A percentile compares a stretch with the other conserved stretches of the same genome.
These are phyloP conservation scores for Cryptosporidium canis DNA, from an alignment of 169 alveolate genomes.

Conservation along the genomic window DNA sequence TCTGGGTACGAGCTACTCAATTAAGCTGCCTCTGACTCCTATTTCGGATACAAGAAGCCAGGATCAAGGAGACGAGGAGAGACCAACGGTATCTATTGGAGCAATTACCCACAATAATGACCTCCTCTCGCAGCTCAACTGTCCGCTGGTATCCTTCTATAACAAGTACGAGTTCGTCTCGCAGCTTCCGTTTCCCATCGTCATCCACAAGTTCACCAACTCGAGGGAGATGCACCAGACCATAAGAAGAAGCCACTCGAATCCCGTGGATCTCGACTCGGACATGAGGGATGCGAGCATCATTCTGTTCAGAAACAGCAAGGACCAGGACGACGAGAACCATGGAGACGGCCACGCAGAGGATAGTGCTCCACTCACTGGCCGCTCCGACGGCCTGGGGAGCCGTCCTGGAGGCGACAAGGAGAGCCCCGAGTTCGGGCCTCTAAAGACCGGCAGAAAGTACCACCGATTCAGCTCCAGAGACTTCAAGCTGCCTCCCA, in stretches of 20 bases:
- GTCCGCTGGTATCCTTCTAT: conserved; percentile 57
- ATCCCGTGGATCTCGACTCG: conserved; percentile 22
- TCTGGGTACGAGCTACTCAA: conserved; percentile 7
- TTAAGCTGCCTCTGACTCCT: conserved; percentile 50
- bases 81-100: conserved; percentile 33
- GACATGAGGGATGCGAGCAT: conserved; percentile 36
- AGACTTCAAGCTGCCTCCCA: conserved; percentile 60
- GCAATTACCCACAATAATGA: conserved; percentile 41
- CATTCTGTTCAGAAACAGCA: background rate
- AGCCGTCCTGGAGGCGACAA: background rate
- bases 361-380: too few species aligned
- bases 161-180: conserved; percentile 51
- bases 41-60: background rate
- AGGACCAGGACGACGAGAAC: background rate
- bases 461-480: background rate
- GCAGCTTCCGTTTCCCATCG: conserved; percentile 60
- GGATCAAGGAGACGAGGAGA: background rate
- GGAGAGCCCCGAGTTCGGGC: background rate
- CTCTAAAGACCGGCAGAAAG: background rate
- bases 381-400: too few species aligned
- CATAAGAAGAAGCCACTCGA: background rate
- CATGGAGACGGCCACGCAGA: background rate
- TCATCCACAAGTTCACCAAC: conserved; percentile 31
- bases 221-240: conserved; percentile 47
- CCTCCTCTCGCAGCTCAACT: conserved; percentile 44